Evolutionary conservation across 1,284 basidiomycete species (phyloP).

Genomic region (Erythrobasidium hasegawianum): DNA sequence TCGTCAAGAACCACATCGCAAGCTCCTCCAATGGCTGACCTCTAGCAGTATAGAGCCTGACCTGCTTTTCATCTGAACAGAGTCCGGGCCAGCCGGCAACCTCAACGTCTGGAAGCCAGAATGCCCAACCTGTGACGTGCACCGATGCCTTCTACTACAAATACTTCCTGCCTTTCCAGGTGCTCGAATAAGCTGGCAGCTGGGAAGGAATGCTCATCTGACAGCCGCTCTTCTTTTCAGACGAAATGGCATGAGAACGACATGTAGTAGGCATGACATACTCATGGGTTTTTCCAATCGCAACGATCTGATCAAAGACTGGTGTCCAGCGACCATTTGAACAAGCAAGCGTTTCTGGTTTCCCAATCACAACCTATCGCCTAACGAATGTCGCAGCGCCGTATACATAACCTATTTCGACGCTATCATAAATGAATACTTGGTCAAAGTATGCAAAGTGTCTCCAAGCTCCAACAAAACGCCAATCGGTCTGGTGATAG

Average conservation of each 20-base stretch:
- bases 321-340: too few relatives aligned
- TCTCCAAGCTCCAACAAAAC: not conserved
- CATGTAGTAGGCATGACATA: constrained; percentile 26
- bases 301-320: constrained; percentile 24
- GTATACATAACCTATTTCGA: constrained; percentile 38
- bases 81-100: not conserved
- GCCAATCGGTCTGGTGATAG: constrained; percentile 19
- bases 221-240: too few relatives aligned
- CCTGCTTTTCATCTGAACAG: not conserved
- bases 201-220: too few relatives aligned
- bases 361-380: not conserved
- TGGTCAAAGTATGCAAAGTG: constrained; percentile 8
- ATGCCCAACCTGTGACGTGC: not conserved
- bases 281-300: not conserved
- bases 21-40: too few relatives aligned
- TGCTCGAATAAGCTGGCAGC: too few relatives aligned
- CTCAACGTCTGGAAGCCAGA: not conserved
- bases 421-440: constrained; percentile 38
- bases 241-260: constrained; percentile 35
- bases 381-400: constrained; percentile 3
- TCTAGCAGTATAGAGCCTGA: not conserved
- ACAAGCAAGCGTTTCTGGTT: not conserved
- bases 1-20: too few relatives aligned
- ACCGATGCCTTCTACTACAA: constrained; percentile 22
- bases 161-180: constrained; percentile 30